Evolutionary conservation across 176 grass and related monocot species (phyloP).

Genomic region (Saccharum officinarum): DNA sequence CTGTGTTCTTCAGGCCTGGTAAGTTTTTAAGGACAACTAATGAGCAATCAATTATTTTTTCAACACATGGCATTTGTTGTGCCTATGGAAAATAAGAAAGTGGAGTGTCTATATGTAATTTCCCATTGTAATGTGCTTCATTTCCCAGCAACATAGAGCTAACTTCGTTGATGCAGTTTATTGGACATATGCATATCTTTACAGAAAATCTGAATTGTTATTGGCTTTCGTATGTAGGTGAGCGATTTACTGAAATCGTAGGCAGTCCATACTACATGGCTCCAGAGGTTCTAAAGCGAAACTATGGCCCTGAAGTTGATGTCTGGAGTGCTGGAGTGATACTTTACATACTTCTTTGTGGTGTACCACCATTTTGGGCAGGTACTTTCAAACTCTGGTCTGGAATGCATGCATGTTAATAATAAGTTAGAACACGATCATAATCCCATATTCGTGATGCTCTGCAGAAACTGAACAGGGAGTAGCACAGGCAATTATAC

Average conservation of each 20-base stretch:
- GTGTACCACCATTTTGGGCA: slow-evolving; percentile 98
- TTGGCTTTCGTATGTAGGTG: slow-evolving; percentile 53
- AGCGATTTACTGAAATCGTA: slow-evolving; percentile 88
- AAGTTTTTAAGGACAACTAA: slow-evolving; percentile 19
- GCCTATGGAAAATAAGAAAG: slow-evolving; percentile 12
- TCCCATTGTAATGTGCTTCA: neutral
- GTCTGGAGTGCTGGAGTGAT: slow-evolving; percentile 99
- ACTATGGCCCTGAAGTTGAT: slow-evolving; percentile 96
- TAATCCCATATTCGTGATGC: slow-evolving; percentile 26
- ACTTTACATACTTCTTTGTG: slow-evolving; percentile 92
- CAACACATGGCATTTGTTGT: slow-evolving; percentile 12
- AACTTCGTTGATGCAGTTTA: slow-evolving; percentile 9
- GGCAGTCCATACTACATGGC: slow-evolving; percentile 99
- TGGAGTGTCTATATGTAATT: neutral
- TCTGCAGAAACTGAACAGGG: slow-evolving; percentile 89
- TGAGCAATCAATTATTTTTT: slow-evolving; percentile 19
- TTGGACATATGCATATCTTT: neutral
- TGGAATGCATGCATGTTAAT: neutral
- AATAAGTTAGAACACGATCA: slow-evolving; percentile 13
- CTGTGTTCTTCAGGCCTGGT: slow-evolving; percentile 93
- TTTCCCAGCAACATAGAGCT: slow-evolving; percentile 26
- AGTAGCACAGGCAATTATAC: slow-evolving; percentile 93
- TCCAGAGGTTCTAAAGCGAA: slow-evolving; percentile 92
- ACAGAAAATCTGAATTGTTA: slow-evolving; percentile 19
- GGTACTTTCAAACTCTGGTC: slow-evolving; percentile 46